Evolutionary conservation across 2,329 filamentous ascomycete species (phyloP), one percentile per base, ranked within the genome.

Genomic region (Trichoderma harzianum): DNA sequence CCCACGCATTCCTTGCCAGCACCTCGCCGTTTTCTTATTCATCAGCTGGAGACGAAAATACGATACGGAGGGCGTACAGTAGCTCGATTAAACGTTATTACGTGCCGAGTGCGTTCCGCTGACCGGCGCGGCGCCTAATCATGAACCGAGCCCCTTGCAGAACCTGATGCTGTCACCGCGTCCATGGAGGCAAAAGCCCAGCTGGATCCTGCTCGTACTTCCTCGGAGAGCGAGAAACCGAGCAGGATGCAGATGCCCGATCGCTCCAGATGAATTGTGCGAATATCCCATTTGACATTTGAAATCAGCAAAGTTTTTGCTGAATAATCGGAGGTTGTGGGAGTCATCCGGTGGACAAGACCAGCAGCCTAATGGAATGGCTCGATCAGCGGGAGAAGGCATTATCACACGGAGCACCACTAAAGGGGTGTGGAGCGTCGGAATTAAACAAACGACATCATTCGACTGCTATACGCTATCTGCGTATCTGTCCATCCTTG

Each of bases 41-140:
- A 62, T 62, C 34, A 53, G 34, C 34, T 36, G 34, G 34, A 36
- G n/a, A 24, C 47, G 11, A 53, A 51, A 26, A 67, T 18, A 43
- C 51, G 24, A 24, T 14, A 39, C 36, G 34, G 34, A 36, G 34
- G 34, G 34, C 34, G 34, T 36, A 36, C 34, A 36, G 34, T 36
- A 36, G 36, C 24, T 10, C 21, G 36, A 61, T 61, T 61, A 62
- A 62, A 51, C 28, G 28, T 69, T 69, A 28, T 69, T 69, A 62
- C 66, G 30, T n/a, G 32, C 64, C 34, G 30, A 26, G 55, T 21
- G 43, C 43, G 39, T 34, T 11, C 57, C 21, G n/a, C 28, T 34
- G 14, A 3, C 43, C 66, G 66, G 66, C 66, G 39, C 66, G 57
- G 66, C 66, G 39, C 57, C 39, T 53, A 53, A 53, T 69, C 57